These are phyloP conservation scores for Blumeria graminis DNA, from an alignment of 2,329 filamentous ascomycete species.

Conservation along the genomic window DNA sequence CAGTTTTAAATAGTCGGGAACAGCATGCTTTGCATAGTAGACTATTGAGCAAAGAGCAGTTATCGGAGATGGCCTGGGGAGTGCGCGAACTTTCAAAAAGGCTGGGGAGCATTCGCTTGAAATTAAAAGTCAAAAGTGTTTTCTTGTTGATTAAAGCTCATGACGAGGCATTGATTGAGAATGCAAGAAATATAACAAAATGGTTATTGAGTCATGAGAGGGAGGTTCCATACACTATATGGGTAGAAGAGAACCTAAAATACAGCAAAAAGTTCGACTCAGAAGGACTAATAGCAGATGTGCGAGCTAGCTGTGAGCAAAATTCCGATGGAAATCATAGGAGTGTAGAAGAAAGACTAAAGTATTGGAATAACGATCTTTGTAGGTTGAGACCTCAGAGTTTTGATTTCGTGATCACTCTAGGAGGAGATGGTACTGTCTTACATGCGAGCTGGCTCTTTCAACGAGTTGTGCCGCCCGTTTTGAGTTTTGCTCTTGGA, in stretches of 20 bases:
- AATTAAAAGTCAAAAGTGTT: conserved; percentile 57
- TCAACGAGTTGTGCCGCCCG: conserved; percentile 80
- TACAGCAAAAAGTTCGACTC: conserved; percentile 51
- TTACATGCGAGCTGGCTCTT: conserved; percentile 94
- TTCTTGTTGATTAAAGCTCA: conserved; percentile 86
- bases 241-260: conserved; percentile 54
- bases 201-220: conserved; percentile 60
- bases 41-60: conserved; percentile 81
- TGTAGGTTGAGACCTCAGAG: conserved; percentile 57
- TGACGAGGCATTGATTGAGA: conserved; percentile 52
- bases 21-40: conserved; percentile 26
- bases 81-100: conserved; percentile 76
- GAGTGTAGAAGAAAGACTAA: conserved; percentile 25
- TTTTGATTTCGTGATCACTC: conserved; percentile 82
- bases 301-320: conserved; percentile 20
- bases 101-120: conserved; percentile 59
- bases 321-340: conserved; percentile 9
- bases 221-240: conserved; percentile 48
- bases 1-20: conserved; percentile 1
- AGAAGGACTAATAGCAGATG: conserved; percentile 38
- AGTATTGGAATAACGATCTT: conserved; percentile 65
- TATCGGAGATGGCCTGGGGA: conserved; percentile 92
- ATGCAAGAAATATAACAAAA: conserved; percentile 50
- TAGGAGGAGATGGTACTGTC: conserved; percentile 91
- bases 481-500: conserved; percentile 74